These are phyloP conservation scores for Entophlyctis luteolus DNA, from an alignment of 192 early-diverging fungal genomes.

Conservation along the genomic window DNA sequence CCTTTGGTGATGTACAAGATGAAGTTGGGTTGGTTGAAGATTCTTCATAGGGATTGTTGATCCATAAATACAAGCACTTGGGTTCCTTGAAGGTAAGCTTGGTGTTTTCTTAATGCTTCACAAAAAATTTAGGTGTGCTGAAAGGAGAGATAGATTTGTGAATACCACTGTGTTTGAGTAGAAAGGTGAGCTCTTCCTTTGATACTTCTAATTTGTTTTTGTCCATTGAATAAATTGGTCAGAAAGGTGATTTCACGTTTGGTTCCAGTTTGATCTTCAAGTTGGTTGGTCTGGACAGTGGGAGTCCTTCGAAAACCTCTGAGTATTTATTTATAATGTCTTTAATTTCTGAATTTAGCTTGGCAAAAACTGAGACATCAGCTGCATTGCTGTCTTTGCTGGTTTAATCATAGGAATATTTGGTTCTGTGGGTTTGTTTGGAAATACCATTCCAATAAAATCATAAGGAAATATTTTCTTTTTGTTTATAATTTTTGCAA, in stretches of 20 bases:
- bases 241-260: not conserved
- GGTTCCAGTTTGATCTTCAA: not conserved
- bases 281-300: not conserved
- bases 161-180: constrained; percentile 2
- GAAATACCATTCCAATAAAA: not conserved
- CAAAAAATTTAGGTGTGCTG: constrained; percentile 20
- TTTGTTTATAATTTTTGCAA: not conserved
- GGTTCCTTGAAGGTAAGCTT: too few relatives aligned
- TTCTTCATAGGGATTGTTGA: not conserved
- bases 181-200: constrained; percentile 9
- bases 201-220: not conserved
- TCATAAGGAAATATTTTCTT: not conserved
- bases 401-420: not conserved
- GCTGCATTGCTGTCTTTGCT: not conserved
- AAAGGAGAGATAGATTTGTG: constrained; percentile 12
- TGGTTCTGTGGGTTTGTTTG: too few relatives aligned
- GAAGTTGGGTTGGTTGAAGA: not conserved
- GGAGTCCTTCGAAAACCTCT: not conserved
- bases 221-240: constrained; percentile 15
- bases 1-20: not conserved
- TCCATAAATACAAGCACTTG: not conserved
- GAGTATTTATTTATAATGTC: not conserved
- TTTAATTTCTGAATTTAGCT: not conserved
- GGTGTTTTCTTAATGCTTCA: too few relatives aligned
- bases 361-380: not conserved